phyloP scores from a whole-genome alignment of 306 rosid species.

The Morella rubra region DNA sequence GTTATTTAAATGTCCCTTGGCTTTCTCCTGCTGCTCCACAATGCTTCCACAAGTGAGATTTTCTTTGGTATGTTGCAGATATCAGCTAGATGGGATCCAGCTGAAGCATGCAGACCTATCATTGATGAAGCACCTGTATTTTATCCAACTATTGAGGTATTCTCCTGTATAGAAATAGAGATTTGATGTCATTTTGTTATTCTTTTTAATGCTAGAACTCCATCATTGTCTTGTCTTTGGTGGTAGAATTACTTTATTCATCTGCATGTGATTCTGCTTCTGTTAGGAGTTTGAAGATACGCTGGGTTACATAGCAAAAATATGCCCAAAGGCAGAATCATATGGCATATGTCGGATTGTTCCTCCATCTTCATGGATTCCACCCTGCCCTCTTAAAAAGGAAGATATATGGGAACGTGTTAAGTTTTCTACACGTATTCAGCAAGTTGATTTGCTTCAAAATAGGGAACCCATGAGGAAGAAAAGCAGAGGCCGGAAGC shows the following conservation, averaged over 20 bases:
- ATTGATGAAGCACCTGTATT: constrained; percentile 87
- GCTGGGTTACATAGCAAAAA: constrained; percentile 77
- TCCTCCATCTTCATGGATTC: constrained; percentile 85
- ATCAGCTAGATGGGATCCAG: constrained; percentile 76
- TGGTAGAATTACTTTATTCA: constrained; percentile 8
- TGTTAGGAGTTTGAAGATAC: constrained; percentile 85
- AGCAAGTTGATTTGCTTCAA: constrained; percentile 89
- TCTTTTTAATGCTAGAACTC: neutral
- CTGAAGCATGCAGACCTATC: constrained; percentile 68
- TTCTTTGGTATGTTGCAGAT: constrained; percentile 48
- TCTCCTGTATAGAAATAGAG: constrained; percentile 8
- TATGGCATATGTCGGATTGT: constrained; percentile 95
- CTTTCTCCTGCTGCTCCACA: constrained; percentile 6
- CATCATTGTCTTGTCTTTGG: constrained; percentile 6
- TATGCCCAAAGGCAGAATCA: constrained; percentile 70
- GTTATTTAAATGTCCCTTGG: neutral
- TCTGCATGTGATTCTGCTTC: constrained; percentile 7
- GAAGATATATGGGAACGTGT: constrained; percentile 68
- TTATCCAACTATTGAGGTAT: constrained; percentile 78
- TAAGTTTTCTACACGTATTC: constrained; percentile 80
- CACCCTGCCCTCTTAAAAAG: constrained; percentile 93
- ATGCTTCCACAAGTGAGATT: constrained; percentile 13
- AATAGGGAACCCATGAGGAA: constrained; percentile 96
- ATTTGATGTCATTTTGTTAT: neutral
- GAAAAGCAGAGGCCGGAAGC: constrained; percentile 74